Percentiles rank a stretch among this genome's conserved stretches.
Conservation (phyloP, 1,284 basidiomycete genomes). For the Fistulinella staudtii region DNA sequence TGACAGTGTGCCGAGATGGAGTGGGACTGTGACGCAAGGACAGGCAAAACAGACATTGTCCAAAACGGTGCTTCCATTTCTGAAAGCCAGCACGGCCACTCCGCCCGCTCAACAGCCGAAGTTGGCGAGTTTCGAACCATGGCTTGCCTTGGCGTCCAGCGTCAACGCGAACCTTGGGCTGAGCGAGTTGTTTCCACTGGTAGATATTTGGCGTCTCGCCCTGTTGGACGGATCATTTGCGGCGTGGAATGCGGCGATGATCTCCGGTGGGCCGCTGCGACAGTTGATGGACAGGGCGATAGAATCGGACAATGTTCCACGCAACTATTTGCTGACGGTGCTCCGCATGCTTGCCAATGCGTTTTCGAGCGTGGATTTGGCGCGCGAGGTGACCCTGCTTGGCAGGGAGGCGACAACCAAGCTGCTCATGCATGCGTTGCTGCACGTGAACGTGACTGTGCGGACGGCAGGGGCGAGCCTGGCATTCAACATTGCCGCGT, state of each 20-base stretch:
- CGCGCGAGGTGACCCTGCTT: slow-evolving; percentile 48
- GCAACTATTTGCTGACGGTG: slow-evolving; percentile 64
- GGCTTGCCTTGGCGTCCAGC: slow-evolving; percentile 38
- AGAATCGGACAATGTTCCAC: slow-evolving; percentile 34
- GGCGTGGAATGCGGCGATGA: slow-evolving; percentile 43
- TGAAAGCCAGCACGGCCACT: slow-evolving; percentile 51
- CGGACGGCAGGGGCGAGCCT: slow-evolving; percentile 78
- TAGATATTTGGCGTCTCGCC: slow-evolving; percentile 82
- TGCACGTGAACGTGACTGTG: slow-evolving; percentile 66
- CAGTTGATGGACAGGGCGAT: slow-evolving; percentile 44
- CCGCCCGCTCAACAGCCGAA: slow-evolving; percentile 15
- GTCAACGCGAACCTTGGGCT: slow-evolving; percentile 49
- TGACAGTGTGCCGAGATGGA: slow-evolving; percentile 38
- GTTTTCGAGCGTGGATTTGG: slow-evolving; percentile 54
- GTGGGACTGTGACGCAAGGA: slow-evolving; percentile 33
- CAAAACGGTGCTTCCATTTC: slow-evolving; percentile 54
- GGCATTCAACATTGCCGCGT: slow-evolving; percentile 70
- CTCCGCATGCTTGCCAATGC: slow-evolving; percentile 73
- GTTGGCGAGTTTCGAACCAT: slow-evolving; percentile 20
- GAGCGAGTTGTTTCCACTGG: slow-evolving; percentile 71
- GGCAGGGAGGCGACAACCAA: slow-evolving; percentile 39
- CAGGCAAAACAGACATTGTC: slow-evolving; percentile 50
- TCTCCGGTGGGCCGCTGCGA: slow-evolving; percentile 38
- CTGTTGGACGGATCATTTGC: slow-evolving; percentile 60
- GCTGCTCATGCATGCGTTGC: slow-evolving; percentile 61